phyloP scores from a whole-genome alignment of 768 basidiomycete species.

The Auricularia cornea region DNA sequence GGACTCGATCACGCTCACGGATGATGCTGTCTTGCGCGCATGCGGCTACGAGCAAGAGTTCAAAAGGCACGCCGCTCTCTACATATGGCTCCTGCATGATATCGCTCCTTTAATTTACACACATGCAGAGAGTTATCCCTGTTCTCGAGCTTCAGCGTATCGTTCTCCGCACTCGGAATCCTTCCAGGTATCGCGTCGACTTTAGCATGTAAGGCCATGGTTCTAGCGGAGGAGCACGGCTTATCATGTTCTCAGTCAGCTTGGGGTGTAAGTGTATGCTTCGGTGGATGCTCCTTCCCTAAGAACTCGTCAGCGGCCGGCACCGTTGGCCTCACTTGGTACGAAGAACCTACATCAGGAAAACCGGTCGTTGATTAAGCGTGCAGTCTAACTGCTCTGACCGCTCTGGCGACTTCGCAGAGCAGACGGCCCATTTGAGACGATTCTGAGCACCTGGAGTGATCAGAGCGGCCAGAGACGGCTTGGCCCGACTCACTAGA shows the following conservation, averaged over 20 bases:
- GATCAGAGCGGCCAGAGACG: too few species aligned
- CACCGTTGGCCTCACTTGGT: slow-evolving; percentile 3
- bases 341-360: not conserved
- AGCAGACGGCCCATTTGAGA: too few species aligned
- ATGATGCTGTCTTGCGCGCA: not conserved
- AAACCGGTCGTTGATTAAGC: too few species aligned
- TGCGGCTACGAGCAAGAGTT: not conserved
- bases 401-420: too few species aligned
- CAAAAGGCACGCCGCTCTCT: too few species aligned
- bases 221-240: not conserved
- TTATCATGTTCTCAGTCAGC: not conserved
- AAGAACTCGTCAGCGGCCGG: not conserved
- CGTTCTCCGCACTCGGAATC: slow-evolving; percentile 8
- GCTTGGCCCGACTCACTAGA: too few species aligned
- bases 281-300: not conserved
- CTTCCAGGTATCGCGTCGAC: slow-evolving; percentile 5
- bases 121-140: slow-evolving; percentile 3
- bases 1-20: not conserved
- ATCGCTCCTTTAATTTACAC: too few species aligned
- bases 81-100: too few species aligned
- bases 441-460: too few species aligned
- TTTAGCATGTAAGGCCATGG: not conserved
- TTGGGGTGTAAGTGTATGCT: not conserved
- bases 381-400: too few species aligned
- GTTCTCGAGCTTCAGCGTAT: slow-evolving; percentile 4